Conservation (phyloP, 257 asterid species). For the Echites panduratus region DNA sequence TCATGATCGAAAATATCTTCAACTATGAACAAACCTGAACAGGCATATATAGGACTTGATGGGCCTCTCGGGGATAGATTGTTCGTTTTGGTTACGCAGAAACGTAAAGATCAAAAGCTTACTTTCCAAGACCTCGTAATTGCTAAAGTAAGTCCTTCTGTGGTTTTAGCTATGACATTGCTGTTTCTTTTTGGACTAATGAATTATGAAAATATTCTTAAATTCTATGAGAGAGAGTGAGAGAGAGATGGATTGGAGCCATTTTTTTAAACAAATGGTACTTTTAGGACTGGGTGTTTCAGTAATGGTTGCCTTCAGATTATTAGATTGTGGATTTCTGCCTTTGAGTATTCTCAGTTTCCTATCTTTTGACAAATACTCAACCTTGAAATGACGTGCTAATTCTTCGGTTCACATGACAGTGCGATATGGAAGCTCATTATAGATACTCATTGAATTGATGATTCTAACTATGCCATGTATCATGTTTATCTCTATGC, state of each 20-base stretch:
- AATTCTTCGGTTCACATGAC: background rate
- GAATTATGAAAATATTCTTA: background rate
- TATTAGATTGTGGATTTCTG: background rate
- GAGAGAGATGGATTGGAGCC: too few relatives aligned
- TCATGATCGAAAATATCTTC: background rate
- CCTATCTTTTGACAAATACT: background rate
- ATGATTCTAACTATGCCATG: background rate
- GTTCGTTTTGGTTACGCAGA: conserved; percentile 67
- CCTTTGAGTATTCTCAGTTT: background rate
- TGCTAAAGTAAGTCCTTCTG: conserved; percentile 55
- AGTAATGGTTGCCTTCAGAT: background rate
- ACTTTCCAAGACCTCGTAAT: conserved; percentile 81
- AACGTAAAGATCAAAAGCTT: conserved; percentile 64
- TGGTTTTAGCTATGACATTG: conserved; percentile 11
- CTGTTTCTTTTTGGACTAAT: background rate
- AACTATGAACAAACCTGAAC: background rate
- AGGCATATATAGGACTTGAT: conserved; percentile 65
- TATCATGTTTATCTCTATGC: background rate
- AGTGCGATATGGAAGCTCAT: background rate
- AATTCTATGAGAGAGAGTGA: too few relatives aligned
- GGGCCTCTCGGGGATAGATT: conserved; percentile 79
- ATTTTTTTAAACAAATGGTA: background rate
- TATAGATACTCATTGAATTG: background rate
- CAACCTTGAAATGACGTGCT: background rate
- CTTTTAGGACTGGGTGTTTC: background rate